A percentile compares a stretch with the other conserved stretches of the same genome.
Evolutionary conservation across 495 filamentous ascomycete species (phyloP).

Genomic region (Tuber microsphaerosporum): DNA sequence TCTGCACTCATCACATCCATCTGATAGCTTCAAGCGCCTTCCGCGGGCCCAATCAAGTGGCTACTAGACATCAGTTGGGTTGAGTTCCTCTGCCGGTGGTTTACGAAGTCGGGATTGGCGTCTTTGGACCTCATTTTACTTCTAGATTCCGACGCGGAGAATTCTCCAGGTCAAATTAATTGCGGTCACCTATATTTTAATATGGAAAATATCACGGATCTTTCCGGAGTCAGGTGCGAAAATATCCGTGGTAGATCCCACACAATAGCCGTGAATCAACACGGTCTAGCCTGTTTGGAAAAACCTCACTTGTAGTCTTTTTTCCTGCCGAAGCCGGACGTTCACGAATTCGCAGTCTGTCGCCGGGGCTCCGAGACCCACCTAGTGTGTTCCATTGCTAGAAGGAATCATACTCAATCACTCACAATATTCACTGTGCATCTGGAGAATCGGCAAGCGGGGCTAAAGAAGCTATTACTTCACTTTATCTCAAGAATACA

Average conservation of each 20-base stretch:
- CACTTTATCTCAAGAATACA: not conserved
- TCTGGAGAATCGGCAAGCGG: not conserved
- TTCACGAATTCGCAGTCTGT: not conserved
- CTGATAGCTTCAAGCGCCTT: not conserved
- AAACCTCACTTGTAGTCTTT: not conserved
- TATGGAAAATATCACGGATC: not conserved
- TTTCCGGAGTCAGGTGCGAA: not conserved
- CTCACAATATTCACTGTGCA: not conserved
- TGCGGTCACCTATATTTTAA: not conserved
- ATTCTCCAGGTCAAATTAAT: not conserved
- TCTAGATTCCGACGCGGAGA: not conserved
- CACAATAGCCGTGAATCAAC: not conserved
- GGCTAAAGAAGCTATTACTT: not conserved
- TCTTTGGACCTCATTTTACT: not conserved
- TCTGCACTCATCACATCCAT: not conserved
- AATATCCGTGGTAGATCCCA: not conserved
- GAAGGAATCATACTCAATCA: constrained; percentile 1
- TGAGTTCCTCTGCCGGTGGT: not conserved
- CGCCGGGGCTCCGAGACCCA: not conserved
- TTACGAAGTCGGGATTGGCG: not conserved
- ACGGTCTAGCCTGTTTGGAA: not conserved
- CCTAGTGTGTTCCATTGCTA: not conserved
- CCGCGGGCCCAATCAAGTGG: not conserved
- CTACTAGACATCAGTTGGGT: not conserved
- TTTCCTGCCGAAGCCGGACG: not conserved